Evolutionary conservation across 164 flowering plant species (phyloP).

Genomic region (Berberis thunbergii): DNA sequence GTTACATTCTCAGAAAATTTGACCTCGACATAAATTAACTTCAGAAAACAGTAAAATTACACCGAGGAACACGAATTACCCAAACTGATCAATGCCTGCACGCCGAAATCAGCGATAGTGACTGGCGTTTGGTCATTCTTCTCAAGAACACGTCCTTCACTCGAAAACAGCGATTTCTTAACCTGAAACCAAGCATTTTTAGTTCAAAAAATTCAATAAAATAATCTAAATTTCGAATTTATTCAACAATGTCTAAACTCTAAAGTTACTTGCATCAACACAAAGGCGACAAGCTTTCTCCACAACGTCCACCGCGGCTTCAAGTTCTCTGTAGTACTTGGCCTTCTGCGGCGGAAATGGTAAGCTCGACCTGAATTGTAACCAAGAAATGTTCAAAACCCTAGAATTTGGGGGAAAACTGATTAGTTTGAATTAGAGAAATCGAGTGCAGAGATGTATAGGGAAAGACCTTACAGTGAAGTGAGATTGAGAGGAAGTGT

Average conservation of each 20-base stretch:
- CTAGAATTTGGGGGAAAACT: not conserved
- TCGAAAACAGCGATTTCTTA: conserved; percentile 32
- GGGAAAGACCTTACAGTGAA: conserved; percentile 12
- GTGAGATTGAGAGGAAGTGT: conserved; percentile 1
- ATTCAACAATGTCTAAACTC: no score
- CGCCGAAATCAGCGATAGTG: conserved; percentile 89
- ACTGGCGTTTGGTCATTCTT: conserved; percentile 84
- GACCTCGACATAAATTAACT: no score
- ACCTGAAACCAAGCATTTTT: conserved; percentile 29
- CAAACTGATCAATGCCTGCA: conserved; percentile 80
- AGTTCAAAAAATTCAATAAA: not conserved
- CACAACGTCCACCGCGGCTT: conserved; percentile 73
- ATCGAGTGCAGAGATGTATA: not conserved
- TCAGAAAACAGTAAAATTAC: no score
- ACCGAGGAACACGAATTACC: conserved; percentile 30
- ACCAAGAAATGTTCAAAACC: conserved; percentile 1
- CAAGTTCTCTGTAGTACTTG: conserved; percentile 64
- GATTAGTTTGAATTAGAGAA: not conserved
- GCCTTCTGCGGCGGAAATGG: conserved; percentile 49
- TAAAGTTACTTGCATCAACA: conserved; percentile 44
- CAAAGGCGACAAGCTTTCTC: conserved; percentile 82
- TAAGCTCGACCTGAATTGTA: conserved; percentile 36
- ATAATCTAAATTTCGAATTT: conserved; percentile 1
- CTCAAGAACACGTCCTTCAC: conserved; percentile 26
- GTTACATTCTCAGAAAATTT: no score